Evolutionary conservation across 768 basidiomycete genomes (phyloP).

Genomic region (Daedaleopsis nitida): DNA sequence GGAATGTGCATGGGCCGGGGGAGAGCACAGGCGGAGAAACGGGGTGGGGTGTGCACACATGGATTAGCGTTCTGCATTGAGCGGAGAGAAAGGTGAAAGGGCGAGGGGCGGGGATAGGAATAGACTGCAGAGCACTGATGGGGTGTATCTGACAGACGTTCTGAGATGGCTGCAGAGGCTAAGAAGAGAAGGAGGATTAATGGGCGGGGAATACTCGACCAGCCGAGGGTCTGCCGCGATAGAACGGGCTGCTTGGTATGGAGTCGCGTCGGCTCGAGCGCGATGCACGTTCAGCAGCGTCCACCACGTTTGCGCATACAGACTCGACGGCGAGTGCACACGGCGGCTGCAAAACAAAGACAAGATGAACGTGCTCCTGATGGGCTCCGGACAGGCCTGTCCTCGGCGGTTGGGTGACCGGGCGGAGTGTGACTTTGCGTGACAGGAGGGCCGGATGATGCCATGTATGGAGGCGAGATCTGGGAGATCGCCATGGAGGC

Average conservation of each 20-base stretch:
- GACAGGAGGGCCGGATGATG: conserved; percentile 7
- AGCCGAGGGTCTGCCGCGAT: background rate
- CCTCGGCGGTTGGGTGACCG: background rate
- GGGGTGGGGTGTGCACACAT: background rate
- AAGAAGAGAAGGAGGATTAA: background rate
- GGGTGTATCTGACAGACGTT: background rate
- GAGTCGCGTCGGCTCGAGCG: background rate
- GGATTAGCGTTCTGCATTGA: background rate
- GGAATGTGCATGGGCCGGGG: background rate
- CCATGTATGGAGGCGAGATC: conserved; percentile 9
- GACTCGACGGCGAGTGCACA: background rate
- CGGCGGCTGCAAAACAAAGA: background rate
- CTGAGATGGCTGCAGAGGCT: background rate
- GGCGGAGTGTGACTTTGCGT: background rate
- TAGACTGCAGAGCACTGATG: background rate
- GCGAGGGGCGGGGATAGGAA: background rate
- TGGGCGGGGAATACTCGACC: background rate
- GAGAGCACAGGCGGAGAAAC: background rate
- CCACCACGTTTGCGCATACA: background rate
- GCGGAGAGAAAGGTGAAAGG: background rate
- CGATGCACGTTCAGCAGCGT: background rate
- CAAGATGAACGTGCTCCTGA: background rate
- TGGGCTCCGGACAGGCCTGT: background rate
- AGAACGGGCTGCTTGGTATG: background rate
- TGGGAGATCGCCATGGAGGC: conserved; percentile 18